A percentile compares a stretch with the other conserved stretches of the same genome.
These are phyloP conservation scores for Macrolepiota fuliginosa DNA, from an alignment of 768 basidiomycete species.

Conservation along the genomic window DNA sequence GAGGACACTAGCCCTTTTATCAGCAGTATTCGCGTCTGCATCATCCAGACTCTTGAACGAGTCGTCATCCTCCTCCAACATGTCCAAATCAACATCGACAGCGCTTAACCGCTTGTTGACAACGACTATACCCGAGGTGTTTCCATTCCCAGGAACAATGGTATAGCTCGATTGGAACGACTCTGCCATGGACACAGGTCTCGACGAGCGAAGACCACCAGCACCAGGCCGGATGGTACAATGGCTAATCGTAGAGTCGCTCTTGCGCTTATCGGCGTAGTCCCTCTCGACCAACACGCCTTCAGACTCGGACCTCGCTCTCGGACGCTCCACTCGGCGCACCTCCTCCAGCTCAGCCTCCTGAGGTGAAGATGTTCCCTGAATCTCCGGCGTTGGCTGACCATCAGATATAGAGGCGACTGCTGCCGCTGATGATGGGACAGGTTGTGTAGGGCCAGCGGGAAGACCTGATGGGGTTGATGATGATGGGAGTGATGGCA, in stretches of 20 bases:
- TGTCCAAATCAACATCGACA: conserved; percentile 65
- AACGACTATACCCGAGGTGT: conserved; percentile 16
- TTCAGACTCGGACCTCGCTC: conserved; percentile 8
- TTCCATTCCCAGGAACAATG: conserved; percentile 46
- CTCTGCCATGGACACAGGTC: conserved; percentile 78
- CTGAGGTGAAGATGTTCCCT: conserved; percentile 7
- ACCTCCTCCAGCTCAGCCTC: conserved; percentile 21
- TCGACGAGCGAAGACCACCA: conserved; percentile 46
- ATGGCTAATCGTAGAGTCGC: conserved; percentile 80
- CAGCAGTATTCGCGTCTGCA: background rate
- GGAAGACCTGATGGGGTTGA: background rate
- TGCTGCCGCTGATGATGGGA: conserved; percentile 10
- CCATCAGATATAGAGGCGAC: conserved; percentile 16
- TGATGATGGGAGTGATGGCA: background rate
- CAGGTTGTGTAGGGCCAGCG: conserved; percentile 5
- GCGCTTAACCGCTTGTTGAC: conserved; percentile 63
- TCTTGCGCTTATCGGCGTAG: conserved; percentile 60
- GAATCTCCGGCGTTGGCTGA: conserved; percentile 13
- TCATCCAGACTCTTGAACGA: conserved; percentile 14
- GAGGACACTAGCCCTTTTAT: background rate
- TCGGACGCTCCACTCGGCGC: conserved; percentile 1
- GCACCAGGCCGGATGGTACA: conserved; percentile 64
- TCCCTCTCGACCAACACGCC: conserved; percentile 43
- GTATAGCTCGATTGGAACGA: conserved; percentile 74
- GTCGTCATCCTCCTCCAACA: conserved; percentile 54